Conservation (phyloP, 2,329 filamentous ascomycete species). For the Colletotrichum sidae region DNA sequence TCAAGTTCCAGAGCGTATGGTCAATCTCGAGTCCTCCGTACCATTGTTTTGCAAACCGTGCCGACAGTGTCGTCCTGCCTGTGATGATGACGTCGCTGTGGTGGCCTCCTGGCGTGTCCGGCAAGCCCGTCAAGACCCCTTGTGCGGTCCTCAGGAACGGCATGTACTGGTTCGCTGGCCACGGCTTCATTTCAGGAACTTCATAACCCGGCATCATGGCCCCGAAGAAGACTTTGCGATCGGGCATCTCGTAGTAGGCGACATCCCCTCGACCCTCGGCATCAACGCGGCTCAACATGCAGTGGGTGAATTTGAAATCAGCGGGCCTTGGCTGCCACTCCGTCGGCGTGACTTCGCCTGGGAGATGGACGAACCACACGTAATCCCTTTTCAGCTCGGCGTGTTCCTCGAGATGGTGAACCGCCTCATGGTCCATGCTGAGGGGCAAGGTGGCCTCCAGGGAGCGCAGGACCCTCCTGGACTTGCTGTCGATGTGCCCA, state of each 20-base stretch:
- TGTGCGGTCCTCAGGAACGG: slow-evolving; percentile 41
- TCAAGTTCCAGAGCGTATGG: slow-evolving; percentile 7
- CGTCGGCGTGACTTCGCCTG: slow-evolving; percentile 10
- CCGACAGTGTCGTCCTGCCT: background rate
- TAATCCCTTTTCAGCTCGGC: background rate
- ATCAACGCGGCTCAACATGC: slow-evolving; percentile 14
- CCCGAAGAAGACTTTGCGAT: background rate
- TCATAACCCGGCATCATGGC: background rate
- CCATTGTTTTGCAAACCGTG: slow-evolving; percentile 2
- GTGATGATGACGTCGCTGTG: slow-evolving; percentile 21
- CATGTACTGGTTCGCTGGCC: slow-evolving; percentile 44
- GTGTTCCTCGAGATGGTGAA: background rate
- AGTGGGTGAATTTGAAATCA: slow-evolving; percentile 33
- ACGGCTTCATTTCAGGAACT: slow-evolving; percentile 19
- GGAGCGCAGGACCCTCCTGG: background rate
- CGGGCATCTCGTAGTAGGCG: slow-evolving; percentile 29
- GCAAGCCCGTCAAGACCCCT: slow-evolving; percentile 42
- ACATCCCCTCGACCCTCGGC: slow-evolving; percentile 5
- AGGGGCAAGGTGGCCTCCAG: slow-evolving; percentile 10
- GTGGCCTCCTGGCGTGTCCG: background rate
- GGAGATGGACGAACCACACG: slow-evolving; percentile 41
- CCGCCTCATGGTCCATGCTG: background rate
- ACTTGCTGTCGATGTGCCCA: slow-evolving; percentile 13
- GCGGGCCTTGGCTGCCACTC: slow-evolving; percentile 40
- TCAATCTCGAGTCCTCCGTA: slow-evolving; percentile 33